These are phyloP conservation scores for Pichia insulana DNA, from an alignment of 805 yeast genomes.

Conservation along the genomic window DNA sequence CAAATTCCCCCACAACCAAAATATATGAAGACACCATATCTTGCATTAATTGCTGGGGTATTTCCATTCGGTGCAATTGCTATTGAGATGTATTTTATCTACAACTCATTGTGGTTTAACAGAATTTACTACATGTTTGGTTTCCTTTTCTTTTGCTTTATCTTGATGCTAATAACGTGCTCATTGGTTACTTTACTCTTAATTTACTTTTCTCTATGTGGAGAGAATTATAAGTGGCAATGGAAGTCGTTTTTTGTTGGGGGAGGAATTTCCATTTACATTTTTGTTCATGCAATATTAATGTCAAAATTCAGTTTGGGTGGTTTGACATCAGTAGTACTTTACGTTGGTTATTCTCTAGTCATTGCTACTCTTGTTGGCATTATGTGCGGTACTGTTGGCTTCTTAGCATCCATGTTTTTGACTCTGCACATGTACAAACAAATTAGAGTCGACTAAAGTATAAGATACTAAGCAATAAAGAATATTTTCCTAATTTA, in stretches of 20 bases:
- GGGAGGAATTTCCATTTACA: slow-evolving; percentile 82
- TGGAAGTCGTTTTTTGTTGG: slow-evolving; percentile 86
- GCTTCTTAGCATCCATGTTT: slow-evolving; percentile 64
- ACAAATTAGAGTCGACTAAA: slow-evolving; percentile 79
- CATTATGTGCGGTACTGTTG: slow-evolving; percentile 80
- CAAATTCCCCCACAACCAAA: slow-evolving; percentile 90
- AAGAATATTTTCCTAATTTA: no score
- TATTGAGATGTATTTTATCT: slow-evolving; percentile 88
- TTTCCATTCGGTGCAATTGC: slow-evolving; percentile 94
- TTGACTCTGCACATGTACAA: slow-evolving; percentile 75
- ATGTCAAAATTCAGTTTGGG: slow-evolving; percentile 63
- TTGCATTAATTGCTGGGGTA: slow-evolving; percentile 72
- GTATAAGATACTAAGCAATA: no score
- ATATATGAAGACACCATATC: slow-evolving; percentile 61
- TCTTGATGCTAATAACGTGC: slow-evolving; percentile 77
- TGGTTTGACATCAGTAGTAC: slow-evolving; percentile 65
- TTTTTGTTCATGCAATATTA: slow-evolving; percentile 73
- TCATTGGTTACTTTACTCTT: slow-evolving; percentile 71
- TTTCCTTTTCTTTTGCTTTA: slow-evolving; percentile 78
- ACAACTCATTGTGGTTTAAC: slow-evolving; percentile 88
- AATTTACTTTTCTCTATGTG: slow-evolving; percentile 74
- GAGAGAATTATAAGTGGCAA: slow-evolving; percentile 95
- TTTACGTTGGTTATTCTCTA: slow-evolving; percentile 76
- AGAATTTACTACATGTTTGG: slow-evolving; percentile 96
- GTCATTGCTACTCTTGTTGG: slow-evolving; percentile 66